Base-by-base conservation (phyloP, 176 grass and related monocot genomes). In the Zoysia pacifica region DNA sequence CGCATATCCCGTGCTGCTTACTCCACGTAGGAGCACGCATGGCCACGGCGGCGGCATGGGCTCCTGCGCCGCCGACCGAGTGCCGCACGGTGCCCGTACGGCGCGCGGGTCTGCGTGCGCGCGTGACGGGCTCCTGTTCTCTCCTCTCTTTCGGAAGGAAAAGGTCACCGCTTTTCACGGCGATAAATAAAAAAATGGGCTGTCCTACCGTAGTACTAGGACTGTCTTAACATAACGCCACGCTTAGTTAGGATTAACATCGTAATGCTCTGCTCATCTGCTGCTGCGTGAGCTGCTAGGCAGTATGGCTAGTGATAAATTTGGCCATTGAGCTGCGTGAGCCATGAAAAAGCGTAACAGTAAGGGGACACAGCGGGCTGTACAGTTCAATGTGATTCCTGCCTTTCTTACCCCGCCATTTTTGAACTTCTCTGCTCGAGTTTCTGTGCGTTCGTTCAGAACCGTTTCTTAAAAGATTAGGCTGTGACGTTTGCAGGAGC, bases 121-220 rank as follows among this genome's bases (percentile, higher is more conserved):
- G 87, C 87, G 48, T 88, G 86, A 63, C 28, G 62, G 48, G 77
- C 46, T 60, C 65, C 77, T 60, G 82, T 78, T 84, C 28, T 19
- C 72, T 68, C 53, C 50, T 18, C 61, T 16, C 48, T 86, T 80
- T 85, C 28, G 59, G 48, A 40, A 67, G 72, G 49, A 77, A 89
- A 89, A 89, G 87, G 67, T 61, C 49, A 19, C 59, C 72, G 5
- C 78, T 89, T 89, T 89, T 70, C 44, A 89, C 81, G 72, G 82
- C 54, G 65, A 13, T 2, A 0, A 78, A 79, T 20, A 14, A 1
- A 18, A 19, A 40, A 62, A 36, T 58, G 6, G 20, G 9, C 39
- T 49, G 20, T 80, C 75, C 75, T 84, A 45, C 53, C 64, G 75
- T 14, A 51, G 15, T 39, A 9, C 58, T 15, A 69, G 49, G 18